Percentiles rank a stretch among this genome's conserved stretches.
Evolutionary conservation across 2,329 filamentous ascomycete species (phyloP).

Genomic region (Alternaria metachromatica): DNA sequence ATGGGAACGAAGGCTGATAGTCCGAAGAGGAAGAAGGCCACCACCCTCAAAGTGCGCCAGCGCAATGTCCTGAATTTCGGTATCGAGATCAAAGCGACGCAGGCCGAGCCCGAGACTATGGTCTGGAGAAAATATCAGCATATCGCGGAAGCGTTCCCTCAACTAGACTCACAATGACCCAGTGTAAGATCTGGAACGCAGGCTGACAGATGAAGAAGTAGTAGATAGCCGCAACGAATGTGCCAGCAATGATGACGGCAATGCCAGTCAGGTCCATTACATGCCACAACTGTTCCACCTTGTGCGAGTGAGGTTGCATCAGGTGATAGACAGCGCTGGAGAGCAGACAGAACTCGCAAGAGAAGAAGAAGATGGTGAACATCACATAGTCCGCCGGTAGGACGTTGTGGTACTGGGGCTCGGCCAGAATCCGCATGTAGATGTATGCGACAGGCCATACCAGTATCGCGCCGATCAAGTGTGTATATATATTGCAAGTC

Average conservation of each 20-base stretch:
- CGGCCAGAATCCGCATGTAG: neutral
- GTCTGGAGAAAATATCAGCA: neutral
- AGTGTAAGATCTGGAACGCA: neutral
- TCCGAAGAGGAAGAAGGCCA: neutral
- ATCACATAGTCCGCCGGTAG: neutral
- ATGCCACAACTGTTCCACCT: neutral
- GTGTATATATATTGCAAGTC: neutral
- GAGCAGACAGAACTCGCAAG: neutral
- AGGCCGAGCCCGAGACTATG: neutral
- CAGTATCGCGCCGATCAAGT: neutral
- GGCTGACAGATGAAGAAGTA: neutral
- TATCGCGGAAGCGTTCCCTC: fast-evolving
- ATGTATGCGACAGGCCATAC: neutral
- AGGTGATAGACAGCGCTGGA: neutral
- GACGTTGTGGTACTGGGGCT: neutral
- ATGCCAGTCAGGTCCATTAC: neutral
- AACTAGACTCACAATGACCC: neutral
- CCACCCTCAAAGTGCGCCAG: neutral
- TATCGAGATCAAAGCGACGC: neutral
- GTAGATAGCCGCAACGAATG: neutral
- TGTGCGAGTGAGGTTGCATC: neutral
- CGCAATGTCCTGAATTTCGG: neutral
- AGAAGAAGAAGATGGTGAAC: neutral
- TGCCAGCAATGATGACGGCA: neutral
- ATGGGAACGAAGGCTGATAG: neutral